Conservation (phyloP, 176 grass and related monocot species). For the Coix lacrymajobi region DNA sequence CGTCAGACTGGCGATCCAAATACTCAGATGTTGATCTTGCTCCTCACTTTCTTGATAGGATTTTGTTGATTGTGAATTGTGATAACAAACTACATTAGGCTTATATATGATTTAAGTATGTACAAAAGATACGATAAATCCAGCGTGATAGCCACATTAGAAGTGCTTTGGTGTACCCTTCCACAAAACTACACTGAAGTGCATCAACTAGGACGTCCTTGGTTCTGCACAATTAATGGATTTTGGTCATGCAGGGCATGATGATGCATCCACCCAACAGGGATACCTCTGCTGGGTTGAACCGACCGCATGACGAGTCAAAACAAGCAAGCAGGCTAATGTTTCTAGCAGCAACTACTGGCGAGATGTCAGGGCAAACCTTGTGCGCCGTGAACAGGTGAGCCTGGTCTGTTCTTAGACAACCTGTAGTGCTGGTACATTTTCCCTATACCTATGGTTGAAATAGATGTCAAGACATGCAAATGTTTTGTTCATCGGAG, state of each 20-base stretch:
- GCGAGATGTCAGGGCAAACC: slow-evolving; percentile 89
- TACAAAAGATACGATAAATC: not conserved
- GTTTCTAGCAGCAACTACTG: slow-evolving; percentile 57
- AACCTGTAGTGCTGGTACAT: not conserved
- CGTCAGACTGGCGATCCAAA: not conserved
- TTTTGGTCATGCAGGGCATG: slow-evolving; percentile 52
- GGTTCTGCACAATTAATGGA: not conserved
- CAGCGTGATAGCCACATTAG: not conserved
- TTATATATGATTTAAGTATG: not conserved
- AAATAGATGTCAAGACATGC: not conserved
- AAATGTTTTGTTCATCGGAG: not conserved
- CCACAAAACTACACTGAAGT: not conserved
- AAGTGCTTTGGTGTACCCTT: not conserved
- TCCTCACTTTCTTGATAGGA: not conserved
- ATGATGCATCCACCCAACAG: slow-evolving; percentile 53
- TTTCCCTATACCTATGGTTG: not conserved
- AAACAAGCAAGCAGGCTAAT: slow-evolving; percentile 17
- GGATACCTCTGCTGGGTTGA: slow-evolving; percentile 43
- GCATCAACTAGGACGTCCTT: not conserved
- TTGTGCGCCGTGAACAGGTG: slow-evolving; percentile 66
- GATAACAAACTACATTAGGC: not conserved
- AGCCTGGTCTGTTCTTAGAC: not conserved
- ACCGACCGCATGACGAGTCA: slow-evolving; percentile 15
- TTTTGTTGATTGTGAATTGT: not conserved
- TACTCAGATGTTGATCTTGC: not conserved